Evolutionary conservation across 1,139 yeast genomes (phyloP).

Genomic region (Komagataea norvegica): DNA sequence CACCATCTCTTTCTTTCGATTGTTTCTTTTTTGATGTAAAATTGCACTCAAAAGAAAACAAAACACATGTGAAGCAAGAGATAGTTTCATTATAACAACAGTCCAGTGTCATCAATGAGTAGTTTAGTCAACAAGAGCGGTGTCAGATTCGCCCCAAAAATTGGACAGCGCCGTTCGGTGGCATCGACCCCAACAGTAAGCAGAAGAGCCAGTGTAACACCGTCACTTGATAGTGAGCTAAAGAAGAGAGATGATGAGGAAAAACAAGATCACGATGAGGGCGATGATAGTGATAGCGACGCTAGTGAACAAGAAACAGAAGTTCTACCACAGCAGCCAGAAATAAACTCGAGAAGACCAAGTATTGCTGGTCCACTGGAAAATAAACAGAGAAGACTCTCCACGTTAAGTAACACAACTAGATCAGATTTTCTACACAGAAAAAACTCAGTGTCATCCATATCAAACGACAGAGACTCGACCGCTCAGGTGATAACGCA

Average conservation of each 20-base stretch:
- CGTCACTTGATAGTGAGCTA: constrained; percentile 6
- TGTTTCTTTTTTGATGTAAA: too few relatives aligned
- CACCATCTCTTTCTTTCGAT: too few relatives aligned
- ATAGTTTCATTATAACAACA: too few relatives aligned
- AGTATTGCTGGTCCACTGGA: constrained; percentile 18
- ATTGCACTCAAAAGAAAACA: too few relatives aligned
- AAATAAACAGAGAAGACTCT: constrained; percentile 24
- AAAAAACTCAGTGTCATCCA: constrained; percentile 7
- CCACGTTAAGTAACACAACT: constrained; percentile 21
- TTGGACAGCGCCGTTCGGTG: constrained; percentile 33
- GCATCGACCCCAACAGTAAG: constrained; percentile 11
- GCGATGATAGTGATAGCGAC: constrained; percentile 7
- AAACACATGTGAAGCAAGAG: background rate
- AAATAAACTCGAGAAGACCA: constrained; percentile 15
- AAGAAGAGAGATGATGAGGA: constrained; percentile 5
- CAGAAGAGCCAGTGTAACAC: constrained; percentile 20
- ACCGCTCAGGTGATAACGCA: constrained; percentile 2
- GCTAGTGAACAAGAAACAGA: constrained; percentile 3
- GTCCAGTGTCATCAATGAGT: constrained; percentile 5
- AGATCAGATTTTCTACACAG: constrained; percentile 16
- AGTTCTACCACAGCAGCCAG: background rate
- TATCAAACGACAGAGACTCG: background rate
- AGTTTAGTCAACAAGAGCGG: constrained; percentile 31
- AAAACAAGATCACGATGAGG: constrained; percentile 2
- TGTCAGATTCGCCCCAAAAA: constrained; percentile 36